phyloP scores from a whole-genome alignment of 352 stramenopile species.

The Halophytophthora batemanensis region DNA sequence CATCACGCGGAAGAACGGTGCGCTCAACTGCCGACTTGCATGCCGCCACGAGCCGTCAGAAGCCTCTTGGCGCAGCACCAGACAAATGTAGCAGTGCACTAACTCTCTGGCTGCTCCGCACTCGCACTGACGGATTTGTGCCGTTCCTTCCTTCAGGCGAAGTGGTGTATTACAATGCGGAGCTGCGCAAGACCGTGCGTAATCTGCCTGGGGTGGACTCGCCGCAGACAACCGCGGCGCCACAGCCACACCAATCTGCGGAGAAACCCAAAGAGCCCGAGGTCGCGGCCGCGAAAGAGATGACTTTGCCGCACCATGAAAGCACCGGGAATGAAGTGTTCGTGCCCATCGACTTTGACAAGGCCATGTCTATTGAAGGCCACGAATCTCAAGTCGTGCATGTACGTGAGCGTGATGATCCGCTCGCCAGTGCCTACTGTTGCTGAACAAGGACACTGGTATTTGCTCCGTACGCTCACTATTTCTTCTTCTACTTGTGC shows the following conservation, averaged over 20 bases:
- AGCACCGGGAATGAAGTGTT: slow-evolving; percentile 47
- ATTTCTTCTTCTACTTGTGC: slow-evolving; percentile 2
- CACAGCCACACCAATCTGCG: neutral
- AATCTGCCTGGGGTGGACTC: slow-evolving; percentile 36
- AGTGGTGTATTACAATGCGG: slow-evolving; percentile 64
- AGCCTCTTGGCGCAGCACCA: too few species aligned
- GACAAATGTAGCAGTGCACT: too few species aligned
- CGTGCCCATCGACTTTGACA: slow-evolving; percentile 82
- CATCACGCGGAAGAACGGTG: slow-evolving; percentile 61
- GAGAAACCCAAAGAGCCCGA: slow-evolving; percentile 3
- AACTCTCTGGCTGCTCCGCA: neutral
- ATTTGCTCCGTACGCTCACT: too few species aligned
- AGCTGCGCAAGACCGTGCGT: slow-evolving; percentile 58
- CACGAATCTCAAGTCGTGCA: slow-evolving; percentile 86
- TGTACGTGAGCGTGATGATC: slow-evolving; percentile 28
- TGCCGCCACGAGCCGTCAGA: neutral
- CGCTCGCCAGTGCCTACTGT: neutral
- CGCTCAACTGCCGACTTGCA: neutral
- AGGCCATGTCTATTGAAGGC: slow-evolving; percentile 71
- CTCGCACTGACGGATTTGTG: slow-evolving; percentile 1
- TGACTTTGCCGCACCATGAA: slow-evolving; percentile 30
- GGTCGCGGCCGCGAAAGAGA: slow-evolving; percentile 7
- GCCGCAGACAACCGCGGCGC: neutral
- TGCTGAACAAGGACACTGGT: too few species aligned
- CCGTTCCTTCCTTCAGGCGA: slow-evolving; percentile 30